A percentile compares a stretch with the other conserved stretches of the same genome.
Conservation (phyloP, 257 asterid genomes). For the Solanum ossicruentum region DNA sequence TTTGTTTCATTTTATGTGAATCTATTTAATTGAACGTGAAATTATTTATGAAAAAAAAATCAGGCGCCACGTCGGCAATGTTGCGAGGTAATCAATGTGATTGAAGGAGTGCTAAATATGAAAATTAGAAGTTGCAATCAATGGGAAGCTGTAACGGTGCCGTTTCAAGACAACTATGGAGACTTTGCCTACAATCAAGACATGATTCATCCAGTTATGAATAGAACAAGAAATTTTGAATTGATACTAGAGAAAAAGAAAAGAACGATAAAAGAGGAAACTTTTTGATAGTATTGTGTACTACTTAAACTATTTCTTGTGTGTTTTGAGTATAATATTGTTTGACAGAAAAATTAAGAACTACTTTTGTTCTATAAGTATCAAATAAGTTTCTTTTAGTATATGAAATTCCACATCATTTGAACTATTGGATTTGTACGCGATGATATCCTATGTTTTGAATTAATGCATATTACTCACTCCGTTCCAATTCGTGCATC, state of each 20-base stretch:
- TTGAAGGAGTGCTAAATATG: background rate
- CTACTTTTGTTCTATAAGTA: too few relatives aligned
- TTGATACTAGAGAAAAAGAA: background rate
- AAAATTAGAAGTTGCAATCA: background rate
- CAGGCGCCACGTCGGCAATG: conserved; percentile 12
- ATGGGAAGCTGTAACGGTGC: background rate
- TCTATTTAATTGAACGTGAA: too few relatives aligned
- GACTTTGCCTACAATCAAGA: background rate
- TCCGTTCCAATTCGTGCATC: too few relatives aligned
- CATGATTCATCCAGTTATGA: background rate
- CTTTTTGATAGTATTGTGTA: too few relatives aligned
- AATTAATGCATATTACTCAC: too few relatives aligned
- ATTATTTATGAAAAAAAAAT: too few relatives aligned
- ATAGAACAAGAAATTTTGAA: background rate
- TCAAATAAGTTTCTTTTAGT: too few relatives aligned
- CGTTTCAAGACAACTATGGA: background rate
- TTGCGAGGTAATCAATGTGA: background rate
- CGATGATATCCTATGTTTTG: background rate
- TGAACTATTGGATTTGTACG: background rate
- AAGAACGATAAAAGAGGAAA: too few relatives aligned
- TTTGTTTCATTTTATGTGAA: background rate
- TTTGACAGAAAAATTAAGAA: too few relatives aligned
- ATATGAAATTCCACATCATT: too few relatives aligned
- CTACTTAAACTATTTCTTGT: too few relatives aligned
- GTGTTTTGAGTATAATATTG: too few relatives aligned